phyloP scores from a whole-genome alignment of 1,284 basidiomycete species.

The Ceratobasidium sp. region DNA sequence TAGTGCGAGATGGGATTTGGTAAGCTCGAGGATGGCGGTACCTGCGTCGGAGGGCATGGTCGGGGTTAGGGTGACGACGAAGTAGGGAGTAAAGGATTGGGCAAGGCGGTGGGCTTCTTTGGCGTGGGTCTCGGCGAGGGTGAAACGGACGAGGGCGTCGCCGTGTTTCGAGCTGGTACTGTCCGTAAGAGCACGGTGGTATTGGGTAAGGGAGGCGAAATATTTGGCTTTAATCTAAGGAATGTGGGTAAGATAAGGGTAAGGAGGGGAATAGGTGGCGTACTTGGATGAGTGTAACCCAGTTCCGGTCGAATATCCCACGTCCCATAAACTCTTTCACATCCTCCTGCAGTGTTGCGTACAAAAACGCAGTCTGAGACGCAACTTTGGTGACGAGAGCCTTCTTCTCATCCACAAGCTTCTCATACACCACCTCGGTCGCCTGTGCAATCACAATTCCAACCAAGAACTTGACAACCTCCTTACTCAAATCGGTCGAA shows the following conservation, averaged over 20 bases:
- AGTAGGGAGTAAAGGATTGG: constrained; percentile 78
- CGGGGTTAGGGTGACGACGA: constrained; percentile 79
- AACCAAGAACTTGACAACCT: constrained; percentile 94
- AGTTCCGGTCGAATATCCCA: constrained; percentile 95
- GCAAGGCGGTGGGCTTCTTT: constrained; percentile 87
- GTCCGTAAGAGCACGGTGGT: constrained; percentile 88
- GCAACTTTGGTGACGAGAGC: constrained; percentile 89
- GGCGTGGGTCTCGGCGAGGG: constrained; percentile 82
- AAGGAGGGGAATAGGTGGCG: constrained; percentile 50
- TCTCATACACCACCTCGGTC: constrained; percentile 96
- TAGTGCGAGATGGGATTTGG: constrained; percentile 85
- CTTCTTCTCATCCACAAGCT: constrained; percentile 93
- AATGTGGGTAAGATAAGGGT: constrained; percentile 33
- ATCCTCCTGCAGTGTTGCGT: constrained; percentile 85
- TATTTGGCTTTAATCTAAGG: constrained; percentile 89
- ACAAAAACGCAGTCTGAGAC: constrained; percentile 86
- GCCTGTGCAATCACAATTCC: constrained; percentile 92
- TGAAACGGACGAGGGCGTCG: constrained; percentile 86
- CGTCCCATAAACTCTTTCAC: constrained; percentile 97
- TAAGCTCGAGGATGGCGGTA: constrained; percentile 81
- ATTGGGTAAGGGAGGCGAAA: constrained; percentile 89
- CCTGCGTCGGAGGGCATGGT: constrained; percentile 92
- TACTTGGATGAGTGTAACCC: constrained; percentile 89
- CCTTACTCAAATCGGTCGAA: constrained; percentile 94
- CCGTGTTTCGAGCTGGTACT: constrained; percentile 85